Evolutionary conservation across 768 basidiomycete genomes (phyloP), one percentile per base, ranked within the genome.

Genomic region (Tulasnella sp.): DNA sequence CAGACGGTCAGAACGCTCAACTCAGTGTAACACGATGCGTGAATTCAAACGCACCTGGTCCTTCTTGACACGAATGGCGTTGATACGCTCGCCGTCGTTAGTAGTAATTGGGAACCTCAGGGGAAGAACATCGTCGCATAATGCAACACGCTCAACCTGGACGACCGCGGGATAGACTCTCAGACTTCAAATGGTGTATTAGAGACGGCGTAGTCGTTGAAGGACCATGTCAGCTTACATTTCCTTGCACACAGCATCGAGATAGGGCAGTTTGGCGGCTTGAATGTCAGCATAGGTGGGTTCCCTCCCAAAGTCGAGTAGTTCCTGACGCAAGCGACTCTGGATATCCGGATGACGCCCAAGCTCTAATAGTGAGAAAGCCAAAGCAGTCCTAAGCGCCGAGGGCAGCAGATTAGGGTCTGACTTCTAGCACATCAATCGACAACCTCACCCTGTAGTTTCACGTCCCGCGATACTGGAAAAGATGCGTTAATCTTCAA

Each of bases 241-340:
- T 82, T 87, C 87, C 80, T 85, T 85, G 55, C 84, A 82, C 57
- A 87, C 84, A 20, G 87, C 87, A 79, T 87, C 86, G 48, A 87
- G 82, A 80, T 83, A 86, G 39, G 83, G 83, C 70, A 87, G 82
- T 69, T 83, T 84, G 18, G 74, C 70, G 4, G 42, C 42, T 79
- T 85, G 84, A 23, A 86, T 79, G 73, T 84, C 84, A 55, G 86
- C 86, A 75, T 85, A 85, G 37, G 82, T 81, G 44, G 85, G 79
- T 51, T 86, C 82, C 40, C 82, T 42, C 9, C 48, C 82, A 55
- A 81, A 73, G 2, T 78, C 57, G 29, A 82, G 79, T 5, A 88
- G 79, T 80, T 88, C 88, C 13, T 84, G 83, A 35, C 86, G 85
- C 0, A 88, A 83, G 18, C 81, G 80, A 40, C 82, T 67, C 82